Conservation (phyloP, 1,139 yeast species). For the Protomyces inundatus region DNA sequence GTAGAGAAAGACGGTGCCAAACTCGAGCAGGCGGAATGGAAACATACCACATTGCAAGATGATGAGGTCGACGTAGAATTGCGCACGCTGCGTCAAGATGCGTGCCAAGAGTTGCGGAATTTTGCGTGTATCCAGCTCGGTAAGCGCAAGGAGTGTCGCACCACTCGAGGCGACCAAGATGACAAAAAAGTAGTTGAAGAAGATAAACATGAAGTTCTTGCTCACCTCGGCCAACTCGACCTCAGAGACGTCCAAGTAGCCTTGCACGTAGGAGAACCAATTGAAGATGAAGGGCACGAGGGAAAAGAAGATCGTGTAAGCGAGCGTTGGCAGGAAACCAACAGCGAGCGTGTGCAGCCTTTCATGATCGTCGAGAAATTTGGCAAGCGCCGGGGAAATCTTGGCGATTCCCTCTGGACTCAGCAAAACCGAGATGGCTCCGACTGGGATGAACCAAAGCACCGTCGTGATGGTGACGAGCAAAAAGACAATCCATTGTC, state of each 20-base stretch:
- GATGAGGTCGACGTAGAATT: conserved; percentile 77
- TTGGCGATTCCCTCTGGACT: conserved; percentile 63
- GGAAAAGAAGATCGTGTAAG: conserved; percentile 68
- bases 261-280: conserved; percentile 64
- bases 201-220: conserved; percentile 61
- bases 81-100: conserved; percentile 61
- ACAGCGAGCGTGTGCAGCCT: conserved; percentile 63
- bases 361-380: conserved; percentile 52
- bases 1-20: conserved; percentile 62
- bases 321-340: conserved; percentile 69
- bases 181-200: conserved; percentile 76
- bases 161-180: conserved; percentile 78
- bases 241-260: conserved; percentile 72
- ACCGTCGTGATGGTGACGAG: conserved; percentile 60
- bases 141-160: conserved; percentile 56
- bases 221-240: conserved; percentile 71
- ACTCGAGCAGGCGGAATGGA: conserved; percentile 64
- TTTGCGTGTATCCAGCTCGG: conserved; percentile 65
- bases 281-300: conserved; percentile 71
- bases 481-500: conserved; percentile 59
- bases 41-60: conserved; percentile 86
- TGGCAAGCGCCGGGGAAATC: conserved; percentile 69
- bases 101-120: conserved; percentile 73
- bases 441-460: conserved; percentile 66
- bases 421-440: conserved; percentile 65